A percentile compares a stretch with the other conserved stretches of the same genome.
Evolutionary conservation across 139 green algal genomes (phyloP).

Genomic region (Micractinium sp.): DNA sequence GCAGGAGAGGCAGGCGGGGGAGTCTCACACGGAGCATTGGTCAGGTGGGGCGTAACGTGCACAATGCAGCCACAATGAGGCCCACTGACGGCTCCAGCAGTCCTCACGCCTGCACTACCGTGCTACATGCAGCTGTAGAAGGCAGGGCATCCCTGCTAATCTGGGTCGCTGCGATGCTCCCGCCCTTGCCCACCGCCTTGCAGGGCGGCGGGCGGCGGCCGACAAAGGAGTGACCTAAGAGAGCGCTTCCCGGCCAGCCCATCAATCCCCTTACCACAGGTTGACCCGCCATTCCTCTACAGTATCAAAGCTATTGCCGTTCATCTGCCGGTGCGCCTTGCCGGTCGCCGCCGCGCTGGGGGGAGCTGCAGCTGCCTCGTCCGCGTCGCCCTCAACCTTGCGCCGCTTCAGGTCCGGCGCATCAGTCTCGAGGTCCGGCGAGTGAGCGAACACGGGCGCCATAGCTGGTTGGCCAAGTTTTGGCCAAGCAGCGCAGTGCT

Average conservation of each 20-base stretch:
- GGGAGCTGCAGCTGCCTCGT: neutral
- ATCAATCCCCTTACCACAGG: neutral
- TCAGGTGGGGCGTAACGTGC: no score
- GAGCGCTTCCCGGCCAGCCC: no score
- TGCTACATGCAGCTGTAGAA: neutral
- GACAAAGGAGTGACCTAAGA: no score
- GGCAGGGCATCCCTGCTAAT: neutral
- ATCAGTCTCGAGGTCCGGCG: neutral
- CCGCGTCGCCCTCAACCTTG: neutral
- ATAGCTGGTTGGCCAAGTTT: neutral
- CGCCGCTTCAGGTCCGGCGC: neutral
- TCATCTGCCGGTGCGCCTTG: neutral
- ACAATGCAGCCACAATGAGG: no score
- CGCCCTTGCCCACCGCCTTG: neutral
- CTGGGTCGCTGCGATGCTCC: no score
- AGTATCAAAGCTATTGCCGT: constrained; percentile 13
- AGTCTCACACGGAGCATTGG: neutral
- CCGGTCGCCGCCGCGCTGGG: neutral
- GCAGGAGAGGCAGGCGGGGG: neutral
- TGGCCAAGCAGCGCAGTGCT: no score
- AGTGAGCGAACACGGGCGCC: neutral
- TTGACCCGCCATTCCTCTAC: constrained; percentile 10
- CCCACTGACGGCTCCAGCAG: neutral
- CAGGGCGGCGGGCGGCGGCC: no score
- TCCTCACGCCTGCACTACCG: neutral